Base-by-base conservation (phyloP, 116 monocot species). In the Dioscorea cayenensis region DNA sequence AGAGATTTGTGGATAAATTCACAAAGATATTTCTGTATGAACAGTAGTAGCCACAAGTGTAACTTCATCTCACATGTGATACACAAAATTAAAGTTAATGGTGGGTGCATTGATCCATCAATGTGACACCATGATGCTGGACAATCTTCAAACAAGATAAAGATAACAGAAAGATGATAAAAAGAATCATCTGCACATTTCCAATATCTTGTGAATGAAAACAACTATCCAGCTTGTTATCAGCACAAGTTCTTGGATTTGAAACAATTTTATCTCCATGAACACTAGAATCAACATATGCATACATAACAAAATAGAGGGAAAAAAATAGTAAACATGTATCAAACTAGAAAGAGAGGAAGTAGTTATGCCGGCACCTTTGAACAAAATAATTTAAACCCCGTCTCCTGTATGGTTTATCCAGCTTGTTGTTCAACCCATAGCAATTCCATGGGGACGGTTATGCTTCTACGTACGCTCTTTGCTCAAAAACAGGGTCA, bases 141-240 rank as follows among this genome's bases (percentile, higher is more conserved):
- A 18, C 8, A 7, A 22, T 62, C 22, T 8, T 22, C 5, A 20
- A 21, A 20, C 7, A 27, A 62, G 12, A 62, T 23, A 27, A 68
- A 49, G 7, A 38, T 22, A 23, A 32, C 7, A 35, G 14, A 35
- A 16, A 62, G 28, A 49, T n/a, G 62, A 61, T 22, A 14, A 63
- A 70, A 70, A 72, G 58, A 75, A 70, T 75, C 63, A 73, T 68
- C 81, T 81, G 72, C 77, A 81, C 81, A 81, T 68, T 81, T 72
- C 28, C 64, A 76, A 73, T 68, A 69, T 77, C 38, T 71, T 48
- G 52, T 73, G 62, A 72, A 69, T 75, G 28, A 60, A 50, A 72
- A 81, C 72, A 76, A 59, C 67, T 76, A 76, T 71, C 55, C 28
- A 27, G 61, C 5, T 10, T 29, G 21, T 63, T 28, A 32, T 75